A percentile compares a stretch with the other conserved stretches of the same genome.
Evolutionary conservation across 2,329 filamentous ascomycete species (phyloP).

Genomic region (Aspergillus versicolor): DNA sequence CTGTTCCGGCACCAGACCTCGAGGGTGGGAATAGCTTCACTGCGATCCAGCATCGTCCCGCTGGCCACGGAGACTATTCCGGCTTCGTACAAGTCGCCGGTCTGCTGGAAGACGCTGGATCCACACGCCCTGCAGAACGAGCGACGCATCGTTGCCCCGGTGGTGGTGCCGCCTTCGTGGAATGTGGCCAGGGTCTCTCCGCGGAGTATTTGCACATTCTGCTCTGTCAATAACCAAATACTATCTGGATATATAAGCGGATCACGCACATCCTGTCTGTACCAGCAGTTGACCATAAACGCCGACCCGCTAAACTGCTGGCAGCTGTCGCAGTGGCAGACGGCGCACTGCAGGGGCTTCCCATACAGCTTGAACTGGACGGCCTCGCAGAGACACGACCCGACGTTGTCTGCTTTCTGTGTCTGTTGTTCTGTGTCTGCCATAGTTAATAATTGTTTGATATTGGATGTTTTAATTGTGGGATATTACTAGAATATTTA

Average conservation of each 20-base stretch:
- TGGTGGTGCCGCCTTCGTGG: conserved; percentile 10
- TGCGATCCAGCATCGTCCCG: conserved; percentile 15
- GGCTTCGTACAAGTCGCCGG: background rate
- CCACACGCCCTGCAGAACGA: conserved; percentile 23
- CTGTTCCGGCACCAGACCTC: conserved; percentile 9
- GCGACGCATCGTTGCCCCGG: conserved; percentile 12
- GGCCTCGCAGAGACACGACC: conserved; percentile 23
- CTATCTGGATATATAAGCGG: too few relatives aligned
- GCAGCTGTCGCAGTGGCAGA: conserved; percentile 27
- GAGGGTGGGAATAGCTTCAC: background rate
- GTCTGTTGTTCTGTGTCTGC: too few relatives aligned
- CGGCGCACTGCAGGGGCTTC: conserved; percentile 9
- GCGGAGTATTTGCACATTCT: background rate
- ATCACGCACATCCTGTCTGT: background rate
- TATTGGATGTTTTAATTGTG: too few relatives aligned
- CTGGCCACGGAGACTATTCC: conserved; percentile 8
- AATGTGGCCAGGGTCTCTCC: conserved; percentile 19
- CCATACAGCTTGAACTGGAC: conserved; percentile 21
- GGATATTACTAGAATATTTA: too few relatives aligned
- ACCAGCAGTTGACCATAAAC: conserved; percentile 22
- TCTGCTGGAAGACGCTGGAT: conserved; percentile 13
- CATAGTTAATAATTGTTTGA: too few relatives aligned
- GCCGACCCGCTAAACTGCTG: conserved; percentile 22
- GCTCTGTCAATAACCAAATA: too few relatives aligned
- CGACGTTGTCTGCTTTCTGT: background rate